phyloP scores from a whole-genome alignment of 2,329 filamentous ascomycete species.

The Coniella vitis region DNA sequence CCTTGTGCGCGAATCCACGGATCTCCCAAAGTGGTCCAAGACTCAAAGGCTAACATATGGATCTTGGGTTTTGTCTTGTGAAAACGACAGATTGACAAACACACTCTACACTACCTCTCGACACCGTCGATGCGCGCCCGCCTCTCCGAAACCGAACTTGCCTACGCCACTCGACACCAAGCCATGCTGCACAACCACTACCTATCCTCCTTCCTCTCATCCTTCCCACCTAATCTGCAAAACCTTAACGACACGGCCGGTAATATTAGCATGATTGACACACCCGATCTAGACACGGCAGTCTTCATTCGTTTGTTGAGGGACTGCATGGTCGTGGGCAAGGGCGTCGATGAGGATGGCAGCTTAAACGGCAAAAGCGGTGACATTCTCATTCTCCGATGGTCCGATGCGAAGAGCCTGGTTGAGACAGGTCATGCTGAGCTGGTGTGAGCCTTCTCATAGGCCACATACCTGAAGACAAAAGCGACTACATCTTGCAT shows the following conservation, averaged over 20 bases:
- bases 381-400: conserved; percentile 62
- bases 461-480: not conserved
- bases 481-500: not conserved
- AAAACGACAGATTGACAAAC: conserved; percentile 59
- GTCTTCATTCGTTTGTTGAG: conserved; percentile 74
- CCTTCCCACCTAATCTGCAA: conserved; percentile 73
- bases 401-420: conserved; percentile 64
- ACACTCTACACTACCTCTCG: conserved; percentile 67
- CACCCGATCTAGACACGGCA: conserved; percentile 72
- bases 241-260: conserved; percentile 86
- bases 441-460: conserved; percentile 40
- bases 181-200: conserved; percentile 81
- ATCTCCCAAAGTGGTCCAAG: not conserved
- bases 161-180: conserved; percentile 81
- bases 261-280: conserved; percentile 86
- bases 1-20: too few relatives aligned
- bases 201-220: conserved; percentile 71
- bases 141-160: conserved; percentile 71
- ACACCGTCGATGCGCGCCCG: conserved; percentile 45
- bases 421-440: conserved; percentile 51
- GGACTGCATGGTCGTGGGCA: conserved; percentile 51
- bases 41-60: not conserved
- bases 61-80: too few relatives aligned
- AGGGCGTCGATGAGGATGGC: conserved; percentile 58
- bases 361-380: conserved; percentile 51